These are phyloP conservation scores for Trifolium subterraneum DNA, from an alignment of 306 rosid genomes.

Conservation along the genomic window DNA sequence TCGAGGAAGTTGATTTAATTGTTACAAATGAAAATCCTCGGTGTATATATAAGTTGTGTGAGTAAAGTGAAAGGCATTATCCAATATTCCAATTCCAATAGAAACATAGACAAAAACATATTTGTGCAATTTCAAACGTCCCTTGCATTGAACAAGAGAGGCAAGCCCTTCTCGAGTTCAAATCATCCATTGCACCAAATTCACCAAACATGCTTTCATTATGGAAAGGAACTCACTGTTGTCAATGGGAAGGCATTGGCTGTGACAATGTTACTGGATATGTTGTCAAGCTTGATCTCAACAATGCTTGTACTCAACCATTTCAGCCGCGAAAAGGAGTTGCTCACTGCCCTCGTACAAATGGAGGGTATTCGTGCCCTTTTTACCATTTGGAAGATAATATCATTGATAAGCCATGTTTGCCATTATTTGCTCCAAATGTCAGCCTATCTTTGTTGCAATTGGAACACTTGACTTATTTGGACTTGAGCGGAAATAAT, in stretches of 20 bases:
- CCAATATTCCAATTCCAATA: neutral
- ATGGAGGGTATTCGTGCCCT: no score
- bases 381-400: no score
- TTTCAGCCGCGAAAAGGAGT: no score
- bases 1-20: no score
- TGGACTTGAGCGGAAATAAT: conserved; percentile 21
- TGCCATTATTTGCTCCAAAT: neutral
- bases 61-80: conserved; percentile 10
- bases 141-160: conserved; percentile 33
- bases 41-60: neutral
- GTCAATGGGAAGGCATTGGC: conserved; percentile 40
- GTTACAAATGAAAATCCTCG: neutral
- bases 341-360: no score
- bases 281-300: conserved; percentile 34
- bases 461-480: conserved; percentile 32
- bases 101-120: no score
- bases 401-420: no score
- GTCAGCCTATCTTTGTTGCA: neutral
- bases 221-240: conserved; percentile 29
- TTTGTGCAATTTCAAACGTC: no score
- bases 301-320: no score
- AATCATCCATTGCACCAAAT: neutral
- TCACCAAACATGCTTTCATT: conserved; percentile 27
- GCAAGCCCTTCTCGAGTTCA: conserved; percentile 33
- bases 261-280: conserved; percentile 33